A percentile compares a stretch with the other conserved stretches of the same genome.
These are phyloP conservation scores for Ceratocystis albifundus DNA, from an alignment of 2,329 filamentous ascomycete species.

Conservation along the genomic window DNA sequence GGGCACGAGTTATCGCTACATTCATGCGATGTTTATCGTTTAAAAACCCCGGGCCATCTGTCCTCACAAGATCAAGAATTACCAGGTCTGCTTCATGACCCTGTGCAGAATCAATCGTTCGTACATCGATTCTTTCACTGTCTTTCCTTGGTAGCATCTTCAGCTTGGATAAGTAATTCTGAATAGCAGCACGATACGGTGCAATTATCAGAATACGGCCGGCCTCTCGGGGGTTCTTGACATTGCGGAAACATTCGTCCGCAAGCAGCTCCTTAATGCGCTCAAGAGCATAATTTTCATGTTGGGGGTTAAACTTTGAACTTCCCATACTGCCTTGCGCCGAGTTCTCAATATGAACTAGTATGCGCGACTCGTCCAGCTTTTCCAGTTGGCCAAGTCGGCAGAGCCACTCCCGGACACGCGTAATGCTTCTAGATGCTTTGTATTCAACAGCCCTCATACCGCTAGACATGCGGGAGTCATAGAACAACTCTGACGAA, in stretches of 20 bases:
- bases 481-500: conserved; percentile 35
- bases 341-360: conserved; percentile 29
- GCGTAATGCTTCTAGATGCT: conserved; percentile 26
- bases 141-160: conserved; percentile 27
- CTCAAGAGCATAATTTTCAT: conserved; percentile 32
- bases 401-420: conserved; percentile 29
- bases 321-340: conserved; percentile 27
- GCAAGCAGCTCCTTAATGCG: conserved; percentile 29
- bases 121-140: conserved; percentile 31
- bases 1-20: conserved; percentile 37
- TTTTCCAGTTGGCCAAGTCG: conserved; percentile 24
- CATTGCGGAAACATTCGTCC: conserved; percentile 29
- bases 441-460: conserved; percentile 25
- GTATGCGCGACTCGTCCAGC: conserved; percentile 31
- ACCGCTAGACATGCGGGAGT: conserved; percentile 30
- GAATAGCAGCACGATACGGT: conserved; percentile 34
- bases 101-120: conserved; percentile 38
- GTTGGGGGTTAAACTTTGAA: conserved; percentile 35
- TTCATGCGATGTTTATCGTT: conserved; percentile 37
- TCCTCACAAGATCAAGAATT: conserved; percentile 38
- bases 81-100: conserved; percentile 40
- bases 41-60: conserved; percentile 33
- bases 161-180: conserved; percentile 30
- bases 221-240: conserved; percentile 24
- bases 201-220: conserved; percentile 37